Evolutionary conservation across 1,284 basidiomycete species (phyloP).

Genomic region (Veloboletus limbatus): DNA sequence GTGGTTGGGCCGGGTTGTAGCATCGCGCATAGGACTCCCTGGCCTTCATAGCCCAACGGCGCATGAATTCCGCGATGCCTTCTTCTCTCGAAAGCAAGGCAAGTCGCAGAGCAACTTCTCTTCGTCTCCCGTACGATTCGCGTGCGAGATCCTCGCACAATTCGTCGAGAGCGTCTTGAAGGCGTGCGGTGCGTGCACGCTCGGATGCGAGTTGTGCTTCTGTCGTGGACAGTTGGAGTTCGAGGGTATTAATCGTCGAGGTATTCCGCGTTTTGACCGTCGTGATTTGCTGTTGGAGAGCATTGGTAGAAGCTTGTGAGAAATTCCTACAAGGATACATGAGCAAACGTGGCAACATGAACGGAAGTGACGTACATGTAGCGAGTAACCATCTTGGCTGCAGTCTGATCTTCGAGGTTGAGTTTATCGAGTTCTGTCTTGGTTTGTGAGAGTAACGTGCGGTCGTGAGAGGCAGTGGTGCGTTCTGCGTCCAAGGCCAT

Average conservation of each 20-base stretch:
- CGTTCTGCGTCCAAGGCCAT: constrained; percentile 48
- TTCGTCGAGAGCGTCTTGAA: constrained; percentile 68
- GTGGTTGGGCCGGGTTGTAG: constrained; percentile 2
- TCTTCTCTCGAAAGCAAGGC: constrained; percentile 70
- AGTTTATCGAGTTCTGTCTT: constrained; percentile 59
- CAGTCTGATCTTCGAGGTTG: constrained; percentile 69
- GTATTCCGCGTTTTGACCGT: constrained; percentile 60
- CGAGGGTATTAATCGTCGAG: constrained; percentile 59
- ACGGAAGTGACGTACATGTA: constrained; percentile 64
- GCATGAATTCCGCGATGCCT: constrained; percentile 51
- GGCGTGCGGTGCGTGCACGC: constrained; percentile 43
- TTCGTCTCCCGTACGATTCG: constrained; percentile 71
- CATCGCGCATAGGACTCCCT: constrained; percentile 38
- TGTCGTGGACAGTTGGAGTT: constrained; percentile 41
- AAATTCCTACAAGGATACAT: constrained; percentile 60
- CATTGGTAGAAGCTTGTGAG: constrained; percentile 74
- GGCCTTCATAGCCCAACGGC: constrained; percentile 52
- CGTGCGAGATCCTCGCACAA: constrained; percentile 70
- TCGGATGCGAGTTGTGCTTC: constrained; percentile 47
- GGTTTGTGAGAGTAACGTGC: constrained; percentile 44
- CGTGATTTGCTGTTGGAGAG: constrained; percentile 64
- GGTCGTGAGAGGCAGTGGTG: constrained; percentile 41
- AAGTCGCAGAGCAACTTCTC: constrained; percentile 71
- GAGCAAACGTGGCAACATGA: background rate
- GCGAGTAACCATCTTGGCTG: constrained; percentile 81